A percentile compares a stretch with the other conserved stretches of the same genome.
phyloP scores from a whole-genome alignment of 805 yeast genomes.

The Starmerella gropengiesseri region DNA sequence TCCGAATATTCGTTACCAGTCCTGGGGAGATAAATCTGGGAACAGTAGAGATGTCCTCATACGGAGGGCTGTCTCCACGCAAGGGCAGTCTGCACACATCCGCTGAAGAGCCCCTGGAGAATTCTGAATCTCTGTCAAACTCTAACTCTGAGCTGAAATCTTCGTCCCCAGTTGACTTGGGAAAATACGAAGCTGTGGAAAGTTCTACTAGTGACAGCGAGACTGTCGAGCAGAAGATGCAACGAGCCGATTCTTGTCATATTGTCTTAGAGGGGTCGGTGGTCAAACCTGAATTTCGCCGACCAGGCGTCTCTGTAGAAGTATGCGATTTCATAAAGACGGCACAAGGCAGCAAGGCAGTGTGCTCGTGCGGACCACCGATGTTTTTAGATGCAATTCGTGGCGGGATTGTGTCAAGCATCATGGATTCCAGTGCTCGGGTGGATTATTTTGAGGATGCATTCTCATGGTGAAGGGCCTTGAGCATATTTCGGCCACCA shows the following conservation, averaged over 20 bases:
- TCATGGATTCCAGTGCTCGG: constrained; percentile 21
- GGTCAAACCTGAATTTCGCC: constrained; percentile 17
- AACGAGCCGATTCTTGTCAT: constrained; percentile 8
- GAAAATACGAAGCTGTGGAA: too few relatives aligned
- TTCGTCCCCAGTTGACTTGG: too few relatives aligned
- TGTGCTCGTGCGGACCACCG: constrained; percentile 53
- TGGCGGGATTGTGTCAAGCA: constrained; percentile 28
- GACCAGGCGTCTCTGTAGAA: constrained; percentile 20
- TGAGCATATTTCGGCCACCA: not conserved
- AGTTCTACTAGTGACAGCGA: not conserved
- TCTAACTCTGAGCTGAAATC: too few relatives aligned
- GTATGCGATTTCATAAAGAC: constrained; percentile 19
- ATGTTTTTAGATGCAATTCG: constrained; percentile 47
- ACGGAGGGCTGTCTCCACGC: not conserved
- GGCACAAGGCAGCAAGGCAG: constrained; percentile 35
- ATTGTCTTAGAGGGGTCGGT: constrained; percentile 9
- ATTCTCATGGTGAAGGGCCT: constrained; percentile 26
- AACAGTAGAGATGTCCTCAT: not conserved
- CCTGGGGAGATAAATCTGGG: constrained; percentile 12
- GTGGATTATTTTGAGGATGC: constrained; percentile 32
- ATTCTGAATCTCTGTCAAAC: too few relatives aligned
- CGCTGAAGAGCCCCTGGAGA: too few relatives aligned
- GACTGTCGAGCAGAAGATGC: too few relatives aligned
- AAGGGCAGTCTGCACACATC: too few relatives aligned
- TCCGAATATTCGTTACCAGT: constrained; percentile 18